Percentiles rank a stretch among this genome's conserved stretches.
Evolutionary conservation across 192 early-diverging fungal genomes (phyloP).

Genomic region (Diversispora eburnea): DNA sequence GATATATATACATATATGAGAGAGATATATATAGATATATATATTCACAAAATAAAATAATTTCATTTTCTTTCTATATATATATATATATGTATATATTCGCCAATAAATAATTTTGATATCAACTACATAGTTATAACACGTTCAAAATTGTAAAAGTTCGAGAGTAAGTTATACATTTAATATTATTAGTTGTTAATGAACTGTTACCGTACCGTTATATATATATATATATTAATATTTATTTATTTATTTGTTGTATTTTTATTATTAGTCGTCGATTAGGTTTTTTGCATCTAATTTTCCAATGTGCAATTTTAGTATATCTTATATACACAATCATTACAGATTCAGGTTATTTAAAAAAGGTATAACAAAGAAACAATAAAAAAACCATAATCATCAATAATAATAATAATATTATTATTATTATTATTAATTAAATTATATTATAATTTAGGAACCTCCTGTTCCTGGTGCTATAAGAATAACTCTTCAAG

Average conservation of each 20-base stretch:
- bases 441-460: not conserved
- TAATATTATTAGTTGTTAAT: not conserved
- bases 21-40: no score
- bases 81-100: no score
- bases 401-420: not conserved
- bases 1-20: no score
- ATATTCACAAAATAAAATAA: no score
- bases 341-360: constrained; percentile 1
- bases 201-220: no score
- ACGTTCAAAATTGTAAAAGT: constrained; percentile 21
- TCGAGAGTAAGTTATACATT: constrained; percentile 2
- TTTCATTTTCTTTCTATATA: no score
- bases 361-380: constrained; percentile 6
- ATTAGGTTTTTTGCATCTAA: constrained; percentile 6
- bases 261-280: constrained; percentile 4
- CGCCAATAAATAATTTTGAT: no score
- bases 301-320: not conserved
- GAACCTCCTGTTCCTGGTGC: constrained; percentile 26
- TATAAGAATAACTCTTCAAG: constrained; percentile 23
- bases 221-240: not conserved
- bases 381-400: no score
- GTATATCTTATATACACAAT: constrained; percentile 5
- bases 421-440: not conserved
- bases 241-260: not conserved
- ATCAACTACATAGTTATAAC: not conserved